These are phyloP conservation scores for Platanthera guangdongensis DNA, from an alignment of 106 monocot genomes.

Conservation along the genomic window DNA sequence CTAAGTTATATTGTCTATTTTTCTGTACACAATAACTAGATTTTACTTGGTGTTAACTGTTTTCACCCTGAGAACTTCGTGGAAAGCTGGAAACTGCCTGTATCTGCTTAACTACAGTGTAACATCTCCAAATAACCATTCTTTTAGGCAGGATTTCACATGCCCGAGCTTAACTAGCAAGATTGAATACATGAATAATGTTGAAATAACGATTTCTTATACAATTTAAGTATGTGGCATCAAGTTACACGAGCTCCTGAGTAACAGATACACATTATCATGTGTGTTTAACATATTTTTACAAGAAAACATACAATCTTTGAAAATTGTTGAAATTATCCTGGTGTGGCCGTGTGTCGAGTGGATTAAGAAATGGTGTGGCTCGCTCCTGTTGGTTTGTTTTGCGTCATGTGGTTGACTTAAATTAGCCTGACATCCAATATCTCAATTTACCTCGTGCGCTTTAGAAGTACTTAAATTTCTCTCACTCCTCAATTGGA, in stretches of 20 bases:
- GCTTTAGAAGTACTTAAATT: no score
- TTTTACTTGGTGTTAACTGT: not conserved
- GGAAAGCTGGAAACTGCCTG: not conserved
- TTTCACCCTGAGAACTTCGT: not conserved
- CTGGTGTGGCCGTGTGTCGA: no score
- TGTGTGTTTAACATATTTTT: not conserved
- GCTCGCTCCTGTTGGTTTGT: no score
- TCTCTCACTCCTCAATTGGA: no score
- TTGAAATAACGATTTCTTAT: not conserved
- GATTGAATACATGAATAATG: not conserved
- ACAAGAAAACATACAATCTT: not conserved
- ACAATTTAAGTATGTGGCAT: not conserved
- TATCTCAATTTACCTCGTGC: no score
- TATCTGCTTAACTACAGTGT: not conserved
- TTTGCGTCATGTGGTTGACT: no score
- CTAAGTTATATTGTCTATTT: not conserved
- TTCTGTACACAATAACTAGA: not conserved
- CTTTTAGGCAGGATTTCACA: not conserved
- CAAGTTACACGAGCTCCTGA: no score
- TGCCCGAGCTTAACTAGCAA: not conserved
- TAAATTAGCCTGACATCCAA: no score
- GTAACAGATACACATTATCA: not conserved
- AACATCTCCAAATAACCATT: not conserved
- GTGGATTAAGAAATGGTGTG: no score
- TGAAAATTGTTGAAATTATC: not conserved